phyloP scores from a whole-genome alignment of 441 rosid species.

The Populus trichocarpa region DNA sequence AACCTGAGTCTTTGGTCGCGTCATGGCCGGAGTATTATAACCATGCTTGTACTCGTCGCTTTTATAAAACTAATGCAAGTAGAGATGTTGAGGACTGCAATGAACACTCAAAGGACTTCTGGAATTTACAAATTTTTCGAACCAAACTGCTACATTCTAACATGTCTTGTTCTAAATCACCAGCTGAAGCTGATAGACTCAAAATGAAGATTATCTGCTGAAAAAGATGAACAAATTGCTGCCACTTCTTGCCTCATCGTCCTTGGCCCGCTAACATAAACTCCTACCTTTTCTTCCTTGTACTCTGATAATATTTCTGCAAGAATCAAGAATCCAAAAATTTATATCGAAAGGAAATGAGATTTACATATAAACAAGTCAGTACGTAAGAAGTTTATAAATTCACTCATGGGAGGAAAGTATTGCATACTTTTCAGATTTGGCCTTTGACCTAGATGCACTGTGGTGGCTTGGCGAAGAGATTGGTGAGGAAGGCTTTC shows the following conservation, averaged over 20 bases:
- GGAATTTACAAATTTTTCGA: not conserved
- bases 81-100: not conserved
- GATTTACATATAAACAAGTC: not conserved
- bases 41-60: no score
- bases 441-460: slow-evolving; percentile 68
- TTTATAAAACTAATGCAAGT: no score
- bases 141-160: not conserved
- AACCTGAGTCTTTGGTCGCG: no score
- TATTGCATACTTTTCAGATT: slow-evolving; percentile 50
- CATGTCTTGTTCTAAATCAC: slow-evolving; percentile 31
- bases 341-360: not conserved
- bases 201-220: slow-evolving; percentile 47
- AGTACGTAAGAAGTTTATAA: not conserved
- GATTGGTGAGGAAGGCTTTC: slow-evolving; percentile 63
- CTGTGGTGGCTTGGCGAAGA: slow-evolving; percentile 41
- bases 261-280: slow-evolving; percentile 70
- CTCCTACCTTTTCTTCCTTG: slow-evolving; percentile 55
- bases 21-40: no score
- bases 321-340: not conserved
- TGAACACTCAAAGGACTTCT: not conserved
- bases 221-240: slow-evolving; percentile 48
- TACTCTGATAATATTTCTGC: slow-evolving; percentile 43
- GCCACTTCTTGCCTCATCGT: slow-evolving; percentile 76
- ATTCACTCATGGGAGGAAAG: not conserved
- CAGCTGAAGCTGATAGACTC: slow-evolving; percentile 86